phyloP scores from a whole-genome alignment of 23 red algal species.

The Gracilaria caudata region DNA sequence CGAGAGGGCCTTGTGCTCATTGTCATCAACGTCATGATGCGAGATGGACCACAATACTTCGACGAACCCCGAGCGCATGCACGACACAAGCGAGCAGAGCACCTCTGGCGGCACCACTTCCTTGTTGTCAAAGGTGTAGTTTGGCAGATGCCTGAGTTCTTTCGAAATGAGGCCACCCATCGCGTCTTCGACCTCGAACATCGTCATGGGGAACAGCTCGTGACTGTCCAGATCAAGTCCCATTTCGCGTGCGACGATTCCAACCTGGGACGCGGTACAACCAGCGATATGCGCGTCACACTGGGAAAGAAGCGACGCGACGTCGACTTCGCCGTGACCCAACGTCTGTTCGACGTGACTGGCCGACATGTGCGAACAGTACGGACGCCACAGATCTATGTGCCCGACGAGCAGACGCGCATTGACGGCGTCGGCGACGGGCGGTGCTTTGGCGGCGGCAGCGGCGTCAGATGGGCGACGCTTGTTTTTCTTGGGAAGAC shows the following conservation, averaged over 20 bases:
- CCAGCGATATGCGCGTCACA: background rate
- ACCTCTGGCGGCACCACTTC: background rate
- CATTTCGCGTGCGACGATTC: background rate
- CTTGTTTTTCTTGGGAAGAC: background rate
- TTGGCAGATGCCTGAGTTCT: background rate
- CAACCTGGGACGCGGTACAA: background rate
- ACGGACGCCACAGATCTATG: background rate
- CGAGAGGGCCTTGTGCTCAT: background rate
- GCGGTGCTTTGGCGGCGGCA: background rate
- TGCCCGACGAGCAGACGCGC: background rate
- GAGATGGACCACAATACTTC: background rate
- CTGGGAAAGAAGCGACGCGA: background rate
- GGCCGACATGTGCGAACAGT: background rate
- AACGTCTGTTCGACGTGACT: background rate
- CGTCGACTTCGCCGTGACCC: background rate
- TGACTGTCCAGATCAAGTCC: background rate
- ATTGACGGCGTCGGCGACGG: background rate
- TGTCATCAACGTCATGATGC: background rate
- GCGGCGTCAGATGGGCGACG: too few species aligned
- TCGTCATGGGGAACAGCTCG: background rate
- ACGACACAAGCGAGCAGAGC: background rate
- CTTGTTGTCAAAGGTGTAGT: background rate
- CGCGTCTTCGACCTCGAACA: background rate
- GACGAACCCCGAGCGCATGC: background rate
- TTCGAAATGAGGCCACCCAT: background rate